These are phyloP conservation scores for Fusarium nisikadoi DNA, from an alignment of 2,329 filamentous ascomycete species.

Conservation along the genomic window DNA sequence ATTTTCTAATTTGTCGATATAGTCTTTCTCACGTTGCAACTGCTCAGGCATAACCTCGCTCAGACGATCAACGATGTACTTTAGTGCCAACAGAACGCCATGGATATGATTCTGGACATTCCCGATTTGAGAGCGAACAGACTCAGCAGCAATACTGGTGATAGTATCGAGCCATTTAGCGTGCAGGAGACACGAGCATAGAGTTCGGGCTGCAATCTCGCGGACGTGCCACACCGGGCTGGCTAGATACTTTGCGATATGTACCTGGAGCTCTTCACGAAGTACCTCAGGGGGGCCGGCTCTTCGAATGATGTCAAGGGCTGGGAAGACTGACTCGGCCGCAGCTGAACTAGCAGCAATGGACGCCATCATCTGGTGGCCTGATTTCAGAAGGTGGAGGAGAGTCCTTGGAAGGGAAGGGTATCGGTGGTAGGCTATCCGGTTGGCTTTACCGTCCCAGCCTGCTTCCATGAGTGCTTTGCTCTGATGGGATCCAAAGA, in stretches of 20 bases:
- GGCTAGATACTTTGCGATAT: constrained; percentile 71
- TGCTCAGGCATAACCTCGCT: constrained; percentile 57
- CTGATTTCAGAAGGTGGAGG: constrained; percentile 68
- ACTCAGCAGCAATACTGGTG: constrained; percentile 49
- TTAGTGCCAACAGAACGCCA: constrained; percentile 66
- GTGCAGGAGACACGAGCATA: constrained; percentile 70
- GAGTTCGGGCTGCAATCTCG: constrained; percentile 80
- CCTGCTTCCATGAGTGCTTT: constrained; percentile 70
- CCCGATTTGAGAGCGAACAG: constrained; percentile 37
- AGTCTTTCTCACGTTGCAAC: constrained; percentile 53
- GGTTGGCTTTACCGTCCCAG: constrained; percentile 71
- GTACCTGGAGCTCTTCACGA: constrained; percentile 63
- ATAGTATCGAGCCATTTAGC: constrained; percentile 60
- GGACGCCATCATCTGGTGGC: constrained; percentile 57
- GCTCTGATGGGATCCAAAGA: constrained; percentile 81
- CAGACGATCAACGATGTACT: constrained; percentile 66
- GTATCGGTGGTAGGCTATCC: constrained; percentile 77
- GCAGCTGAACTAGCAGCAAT: constrained; percentile 50
- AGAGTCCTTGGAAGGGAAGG: constrained; percentile 72
- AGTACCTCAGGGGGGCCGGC: constrained; percentile 71
- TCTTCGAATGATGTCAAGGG: constrained; percentile 81
- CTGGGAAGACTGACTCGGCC: constrained; percentile 82
- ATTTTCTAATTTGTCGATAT: background rate
- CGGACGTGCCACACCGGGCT: constrained; percentile 83
- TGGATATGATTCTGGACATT: constrained; percentile 65